phyloP scores from a whole-genome alignment of 2,329 filamentous ascomycete genomes.

The Epichloe coenophiala region DNA sequence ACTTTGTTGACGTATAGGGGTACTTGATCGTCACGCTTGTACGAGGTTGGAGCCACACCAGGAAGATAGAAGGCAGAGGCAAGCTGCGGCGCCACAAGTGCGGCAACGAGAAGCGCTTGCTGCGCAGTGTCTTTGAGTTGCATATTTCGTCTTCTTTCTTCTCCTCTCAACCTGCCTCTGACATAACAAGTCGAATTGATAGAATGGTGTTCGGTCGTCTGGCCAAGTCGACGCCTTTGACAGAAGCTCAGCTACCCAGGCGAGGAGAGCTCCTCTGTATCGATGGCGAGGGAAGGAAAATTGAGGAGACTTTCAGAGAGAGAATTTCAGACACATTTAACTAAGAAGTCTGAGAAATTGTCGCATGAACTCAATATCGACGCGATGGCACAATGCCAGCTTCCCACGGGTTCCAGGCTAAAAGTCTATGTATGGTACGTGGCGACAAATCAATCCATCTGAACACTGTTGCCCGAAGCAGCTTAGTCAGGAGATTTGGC shows the following conservation, averaged over 20 bases:
- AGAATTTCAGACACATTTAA: not conserved
- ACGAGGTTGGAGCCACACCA: conserved; percentile 87
- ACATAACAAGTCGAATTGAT: conserved; percentile 3
- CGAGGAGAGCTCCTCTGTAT: not conserved
- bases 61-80: conserved; percentile 83
- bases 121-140: conserved; percentile 31
- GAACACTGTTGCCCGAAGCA: conserved; percentile 5
- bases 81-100: conserved; percentile 39
- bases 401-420: not conserved
- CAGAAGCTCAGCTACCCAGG: not conserved
- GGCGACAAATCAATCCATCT: not conserved
- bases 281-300: not conserved
- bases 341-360: not conserved
- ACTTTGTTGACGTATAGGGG: conserved; percentile 88
- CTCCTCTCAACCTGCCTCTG: not conserved
- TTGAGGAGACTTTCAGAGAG: not conserved
- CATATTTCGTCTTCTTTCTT: conserved; percentile 21
- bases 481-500: conserved; percentile 9
- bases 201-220: not conserved
- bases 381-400: not conserved
- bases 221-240: not conserved
- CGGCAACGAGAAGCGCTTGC: conserved; percentile 34
- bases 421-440: not conserved
- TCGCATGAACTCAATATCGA: not conserved
- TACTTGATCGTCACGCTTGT: conserved; percentile 65